Conservation (phyloP, 129 eudicot species). For the Gnaphalium uliginosum region DNA sequence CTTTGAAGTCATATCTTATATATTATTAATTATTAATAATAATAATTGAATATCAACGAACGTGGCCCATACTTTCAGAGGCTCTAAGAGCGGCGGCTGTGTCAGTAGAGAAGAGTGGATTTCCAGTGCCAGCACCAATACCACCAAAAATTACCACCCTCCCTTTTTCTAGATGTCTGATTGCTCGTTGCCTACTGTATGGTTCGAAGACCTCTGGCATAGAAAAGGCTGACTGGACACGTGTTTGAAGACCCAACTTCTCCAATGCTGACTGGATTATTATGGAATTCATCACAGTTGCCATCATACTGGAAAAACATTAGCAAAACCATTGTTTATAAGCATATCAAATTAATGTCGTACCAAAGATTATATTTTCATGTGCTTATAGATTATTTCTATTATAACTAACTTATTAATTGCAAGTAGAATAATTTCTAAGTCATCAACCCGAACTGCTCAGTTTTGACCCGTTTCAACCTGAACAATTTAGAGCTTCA, state of each 20-base stretch:
- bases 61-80: conserved; percentile 60
- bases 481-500: background rate
- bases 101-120: conserved; percentile 90
- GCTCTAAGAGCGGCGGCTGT: conserved; percentile 96
- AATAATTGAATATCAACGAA: background rate
- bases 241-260: conserved; percentile 74
- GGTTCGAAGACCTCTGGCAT: conserved; percentile 87
- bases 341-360: background rate
- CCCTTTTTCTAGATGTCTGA: conserved; percentile 93
- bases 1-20: background rate
- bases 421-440: background rate
- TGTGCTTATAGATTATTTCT: background rate
- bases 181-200: conserved; percentile 80
- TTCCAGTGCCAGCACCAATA: conserved; percentile 88
- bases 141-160: conserved; percentile 97
- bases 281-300: conserved; percentile 88
- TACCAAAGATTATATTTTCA: background rate
- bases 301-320: conserved; percentile 77
- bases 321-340: conserved; percentile 12
- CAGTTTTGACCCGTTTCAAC: background rate
- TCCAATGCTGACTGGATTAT: conserved; percentile 86
- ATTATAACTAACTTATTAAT: background rate
- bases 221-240: conserved; percentile 69
- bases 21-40: background rate
- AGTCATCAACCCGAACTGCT: background rate